Base-by-base conservation (phyloP, 306 rosid species). In the Sicyos baderoa region DNA sequence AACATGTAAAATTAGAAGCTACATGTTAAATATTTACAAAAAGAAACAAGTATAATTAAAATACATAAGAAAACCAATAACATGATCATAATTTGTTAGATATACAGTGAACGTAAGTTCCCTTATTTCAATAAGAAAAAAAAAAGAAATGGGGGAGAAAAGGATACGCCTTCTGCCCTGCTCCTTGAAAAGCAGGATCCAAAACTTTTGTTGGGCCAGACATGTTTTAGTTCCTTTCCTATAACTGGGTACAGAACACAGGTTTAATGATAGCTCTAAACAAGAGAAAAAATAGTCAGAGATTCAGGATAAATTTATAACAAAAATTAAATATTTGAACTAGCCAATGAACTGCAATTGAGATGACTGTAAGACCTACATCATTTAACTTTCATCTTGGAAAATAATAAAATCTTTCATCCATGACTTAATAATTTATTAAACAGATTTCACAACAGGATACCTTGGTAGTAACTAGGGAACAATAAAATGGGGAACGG, bases 161-260 rank as follows among this genome's bases (percentile, higher is more conserved):
- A 85, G 99, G 99, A 93, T 93, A 93, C 99, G 70, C 85, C 82
- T 79, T 88, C 79, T 93, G 99, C 73, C 99, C 99, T 44, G 78
- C 96, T 74, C 97, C 97, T 80, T 90, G 99, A 84, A 93, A 90
- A 72, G 99, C 99, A 55, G 94, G 96, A 79, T 93, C 99, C 83
- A 84, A 81, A 74, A 72, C 88, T 83, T 90, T 93, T 35, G 87
- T 70, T 23, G 99, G 76, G 79, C 89, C 84, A 75, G 99, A 85
- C 75, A 65, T 44, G 42, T 14, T 14, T 65, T 21, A 18, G 54
- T 44, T 47, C 54, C 71, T 44, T 66, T 54, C 29, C 14, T 66
- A 47, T 22, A 47, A 66, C 21, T 66, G 42, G 42, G 51, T 21
- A 3, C 21, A 21, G 29, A 66, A 66, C 42, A 47, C 37, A 47